phyloP scores from a whole-genome alignment of 129 eudicot species.

The Scalesia atractyloides region DNA sequence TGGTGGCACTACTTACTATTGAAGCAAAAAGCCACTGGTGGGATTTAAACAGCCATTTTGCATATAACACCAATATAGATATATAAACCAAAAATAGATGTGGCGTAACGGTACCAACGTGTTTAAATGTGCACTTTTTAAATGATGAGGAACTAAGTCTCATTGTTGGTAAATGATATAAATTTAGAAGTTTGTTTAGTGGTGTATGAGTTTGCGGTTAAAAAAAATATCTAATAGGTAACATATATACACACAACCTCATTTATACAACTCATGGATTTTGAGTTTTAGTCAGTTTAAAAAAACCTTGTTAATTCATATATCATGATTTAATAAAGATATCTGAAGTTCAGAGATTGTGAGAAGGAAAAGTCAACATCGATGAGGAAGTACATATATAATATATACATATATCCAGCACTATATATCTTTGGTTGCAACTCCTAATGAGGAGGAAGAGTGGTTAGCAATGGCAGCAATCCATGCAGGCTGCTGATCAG shows the following conservation, averaged over 20 bases:
- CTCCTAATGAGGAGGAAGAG: slow-evolving; percentile 15
- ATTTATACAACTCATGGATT: too few species aligned
- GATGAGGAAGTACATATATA: slow-evolving; percentile 10
- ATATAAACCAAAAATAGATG: background rate
- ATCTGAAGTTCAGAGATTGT: too few species aligned
- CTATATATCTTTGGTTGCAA: slow-evolving; percentile 7
- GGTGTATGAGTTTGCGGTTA: too few species aligned
- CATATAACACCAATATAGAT: slow-evolving; percentile 29
- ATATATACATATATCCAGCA: background rate
- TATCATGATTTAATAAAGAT: background rate
- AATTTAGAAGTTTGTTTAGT: too few species aligned
- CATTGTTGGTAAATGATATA: too few species aligned
- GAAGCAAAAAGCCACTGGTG: slow-evolving; percentile 40
- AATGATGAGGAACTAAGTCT: too few species aligned
- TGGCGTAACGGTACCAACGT: too few species aligned
- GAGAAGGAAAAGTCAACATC: background rate
- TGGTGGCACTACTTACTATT: slow-evolving; percentile 46
- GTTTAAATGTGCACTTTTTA: too few species aligned
- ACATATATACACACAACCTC: too few species aligned
- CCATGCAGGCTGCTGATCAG: slow-evolving; percentile 35
- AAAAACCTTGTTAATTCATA: background rate
- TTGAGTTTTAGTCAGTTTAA: background rate
- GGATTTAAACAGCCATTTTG: slow-evolving; percentile 41
- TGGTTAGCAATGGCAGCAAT: slow-evolving; percentile 12
- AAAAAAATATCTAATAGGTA: too few species aligned